These are phyloP conservation scores for Tricholoma matsutake DNA, from an alignment of 768 basidiomycete genomes.

Conservation along the genomic window DNA sequence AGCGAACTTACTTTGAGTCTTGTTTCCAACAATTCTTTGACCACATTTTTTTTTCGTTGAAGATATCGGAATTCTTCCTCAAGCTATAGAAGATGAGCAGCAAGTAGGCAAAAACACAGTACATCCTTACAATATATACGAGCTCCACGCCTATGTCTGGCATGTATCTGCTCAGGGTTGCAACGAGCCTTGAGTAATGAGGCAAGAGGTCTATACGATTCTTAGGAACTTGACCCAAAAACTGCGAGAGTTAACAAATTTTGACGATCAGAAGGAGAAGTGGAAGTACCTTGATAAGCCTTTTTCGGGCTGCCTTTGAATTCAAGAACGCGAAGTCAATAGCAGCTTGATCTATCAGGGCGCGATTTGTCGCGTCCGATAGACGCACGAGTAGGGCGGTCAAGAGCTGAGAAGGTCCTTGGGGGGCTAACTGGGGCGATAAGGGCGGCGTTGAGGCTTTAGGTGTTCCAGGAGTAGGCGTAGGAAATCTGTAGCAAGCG, in stretches of 20 bases:
- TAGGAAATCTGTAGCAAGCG: constrained; percentile 36
- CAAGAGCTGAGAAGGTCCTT: constrained; percentile 91
- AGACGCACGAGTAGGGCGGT: constrained; percentile 87
- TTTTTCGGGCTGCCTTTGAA: constrained; percentile 92
- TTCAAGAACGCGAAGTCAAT: constrained; percentile 97
- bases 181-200: constrained; percentile 88
- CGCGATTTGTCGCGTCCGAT: constrained; percentile 90
- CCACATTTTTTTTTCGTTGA: constrained; percentile 89
- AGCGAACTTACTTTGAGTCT: constrained; percentile 65
- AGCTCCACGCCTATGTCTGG: constrained; percentile 87
- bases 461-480: constrained; percentile 68
- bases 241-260: constrained; percentile 41
- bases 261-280: not conserved
- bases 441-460: constrained; percentile 56
- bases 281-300: constrained; percentile 71
- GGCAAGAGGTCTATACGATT: constrained; percentile 88
- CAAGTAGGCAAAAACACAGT: not conserved
- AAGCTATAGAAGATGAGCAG: constrained; percentile 47
- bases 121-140: constrained; percentile 64
- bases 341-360: constrained; percentile 87
- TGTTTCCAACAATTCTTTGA: constrained; percentile 84
- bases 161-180: constrained; percentile 89
- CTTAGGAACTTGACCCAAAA: constrained; percentile 80
- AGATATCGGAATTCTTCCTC: constrained; percentile 97
- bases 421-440: constrained; percentile 72